Evolutionary conservation across 805 yeast genomes (phyloP), one percentile per base, ranked within the genome.

Genomic region (Limtongozyma cylindracea): DNA sequence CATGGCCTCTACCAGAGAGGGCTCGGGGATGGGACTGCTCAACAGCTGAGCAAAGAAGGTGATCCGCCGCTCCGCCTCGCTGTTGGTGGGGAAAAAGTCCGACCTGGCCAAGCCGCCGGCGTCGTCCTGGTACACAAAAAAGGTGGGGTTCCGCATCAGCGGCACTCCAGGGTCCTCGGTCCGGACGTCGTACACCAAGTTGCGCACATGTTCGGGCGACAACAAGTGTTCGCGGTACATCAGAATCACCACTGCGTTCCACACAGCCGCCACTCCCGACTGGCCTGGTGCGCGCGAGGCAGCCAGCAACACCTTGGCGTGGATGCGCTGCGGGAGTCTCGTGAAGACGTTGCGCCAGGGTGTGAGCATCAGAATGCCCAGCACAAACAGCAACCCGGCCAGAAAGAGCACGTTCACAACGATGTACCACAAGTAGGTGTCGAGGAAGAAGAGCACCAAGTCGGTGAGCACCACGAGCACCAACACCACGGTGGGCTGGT

Each of bases 41-140:
- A 60, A 29, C 1, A 64, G 56, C 25, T 56, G 64, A 1, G 67
- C 65, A 43, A 60, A 59, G 29, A 55, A 60, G 1, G 59, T 47
- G 3, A 60, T 51, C 23, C 67, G 37, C 31, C 67, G 33, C 28
- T 57, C 60, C 2, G 64, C 64, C 28, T 59, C 66, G 10, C 53
- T 48, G 11, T 51, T 48, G 4, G 55, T 42, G 8, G 42, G 39
- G 31, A 57, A 53, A 27, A 48, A 56, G 16, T 50, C 54, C 12
- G 43, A 37, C 21, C 45, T 23, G 4, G 40, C 38, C n/a, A 39
- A 29, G 3, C 45, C 37, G 6, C 35, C 29, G 19, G 45, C 47
- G 27, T 59, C 65, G 35, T 56, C 66, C 28, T 56, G 62, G 28
- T 36, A 46, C 1, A 55, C 34, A 29, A 60, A 60, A 29, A 60